Evolutionary conservation across 2,329 filamentous ascomycete species (phyloP).

Genomic region (Pseudomassariella vexata): DNA sequence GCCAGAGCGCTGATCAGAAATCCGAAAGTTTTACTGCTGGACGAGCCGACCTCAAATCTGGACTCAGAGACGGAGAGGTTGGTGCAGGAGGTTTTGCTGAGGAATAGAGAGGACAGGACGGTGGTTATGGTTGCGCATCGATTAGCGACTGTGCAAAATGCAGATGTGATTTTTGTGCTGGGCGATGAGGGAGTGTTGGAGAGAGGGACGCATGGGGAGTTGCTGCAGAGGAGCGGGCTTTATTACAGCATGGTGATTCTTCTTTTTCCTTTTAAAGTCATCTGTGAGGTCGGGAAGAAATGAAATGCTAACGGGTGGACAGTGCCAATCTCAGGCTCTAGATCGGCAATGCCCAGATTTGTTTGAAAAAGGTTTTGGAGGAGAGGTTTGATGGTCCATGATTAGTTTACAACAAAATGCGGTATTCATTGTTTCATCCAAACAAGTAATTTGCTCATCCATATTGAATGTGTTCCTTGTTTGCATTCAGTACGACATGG

Average conservation of each 20-base stretch:
- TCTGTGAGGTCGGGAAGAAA: background rate
- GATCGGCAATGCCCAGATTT: conserved; percentile 19
- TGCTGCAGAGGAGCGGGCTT: conserved; percentile 44
- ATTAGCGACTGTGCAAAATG: conserved; percentile 70
- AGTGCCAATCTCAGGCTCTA: conserved; percentile 25
- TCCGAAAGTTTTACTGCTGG: conserved; percentile 60
- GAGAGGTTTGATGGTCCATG: too few relatives aligned
- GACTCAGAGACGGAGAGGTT: conserved; percentile 51
- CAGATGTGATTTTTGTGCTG: conserved; percentile 72
- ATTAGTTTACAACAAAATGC: too few relatives aligned
- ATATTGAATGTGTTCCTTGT: too few relatives aligned
- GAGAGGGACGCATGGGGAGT: conserved; percentile 42
- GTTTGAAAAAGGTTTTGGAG: too few relatives aligned
- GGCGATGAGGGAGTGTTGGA: conserved; percentile 56
- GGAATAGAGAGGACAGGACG: conserved; percentile 52
- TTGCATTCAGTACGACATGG: too few relatives aligned
- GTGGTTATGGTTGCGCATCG: conserved; percentile 74
- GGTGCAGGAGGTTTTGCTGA: conserved; percentile 62
- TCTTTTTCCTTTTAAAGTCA: conserved; percentile 1
- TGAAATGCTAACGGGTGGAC: conserved; percentile 9
- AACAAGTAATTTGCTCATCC: too few relatives aligned
- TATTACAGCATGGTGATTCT: conserved; percentile 52
- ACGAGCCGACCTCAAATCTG: conserved; percentile 67
- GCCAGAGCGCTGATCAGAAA: conserved; percentile 62
- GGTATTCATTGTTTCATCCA: too few relatives aligned